A percentile compares a stretch with the other conserved stretches of the same genome.
Evolutionary conservation across 768 basidiomycete genomes (phyloP).

Genomic region (Mycena vitilis): DNA sequence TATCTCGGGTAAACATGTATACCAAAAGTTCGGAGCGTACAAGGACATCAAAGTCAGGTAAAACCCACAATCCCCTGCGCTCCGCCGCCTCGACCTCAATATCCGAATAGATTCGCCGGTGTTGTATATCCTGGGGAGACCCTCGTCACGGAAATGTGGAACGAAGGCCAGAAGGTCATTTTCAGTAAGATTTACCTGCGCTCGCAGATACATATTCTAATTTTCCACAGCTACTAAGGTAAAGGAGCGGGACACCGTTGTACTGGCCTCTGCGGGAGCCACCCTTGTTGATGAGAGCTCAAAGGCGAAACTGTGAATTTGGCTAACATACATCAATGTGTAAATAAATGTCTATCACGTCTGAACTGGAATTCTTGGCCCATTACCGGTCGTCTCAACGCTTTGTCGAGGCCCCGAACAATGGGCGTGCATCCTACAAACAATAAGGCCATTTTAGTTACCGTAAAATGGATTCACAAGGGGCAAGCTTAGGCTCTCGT

Average conservation of each 20-base stretch:
- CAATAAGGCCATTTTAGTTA: no score
- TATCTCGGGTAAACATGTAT: constrained; percentile 91
- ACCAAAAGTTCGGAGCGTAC: constrained; percentile 86
- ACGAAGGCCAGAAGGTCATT: constrained; percentile 89
- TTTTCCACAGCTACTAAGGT: constrained; percentile 77
- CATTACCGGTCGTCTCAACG: no score
- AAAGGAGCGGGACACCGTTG: constrained; percentile 82
- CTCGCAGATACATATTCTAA: constrained; percentile 13
- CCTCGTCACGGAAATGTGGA: constrained; percentile 98
- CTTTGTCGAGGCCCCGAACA: no score
- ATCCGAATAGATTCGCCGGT: constrained; percentile 75
- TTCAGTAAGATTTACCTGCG: constrained; percentile 74
- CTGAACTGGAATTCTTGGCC: no score
- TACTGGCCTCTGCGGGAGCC: constrained; percentile 84
- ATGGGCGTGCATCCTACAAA: no score
- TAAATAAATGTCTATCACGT: not conserved
- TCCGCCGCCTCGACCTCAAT: not conserved
- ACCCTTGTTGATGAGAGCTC: constrained; percentile 65
- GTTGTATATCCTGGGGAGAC: constrained; percentile 97
- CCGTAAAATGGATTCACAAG: no score
- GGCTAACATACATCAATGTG: not conserved
- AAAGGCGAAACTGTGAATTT: constrained; percentile 73
- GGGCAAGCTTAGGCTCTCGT: no score
- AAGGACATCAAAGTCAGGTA: constrained; percentile 96
- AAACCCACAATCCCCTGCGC: constrained; percentile 35